Conservation (phyloP, 768 basidiomycete genomes). For the Pilatotrama ljubarskyi region DNA sequence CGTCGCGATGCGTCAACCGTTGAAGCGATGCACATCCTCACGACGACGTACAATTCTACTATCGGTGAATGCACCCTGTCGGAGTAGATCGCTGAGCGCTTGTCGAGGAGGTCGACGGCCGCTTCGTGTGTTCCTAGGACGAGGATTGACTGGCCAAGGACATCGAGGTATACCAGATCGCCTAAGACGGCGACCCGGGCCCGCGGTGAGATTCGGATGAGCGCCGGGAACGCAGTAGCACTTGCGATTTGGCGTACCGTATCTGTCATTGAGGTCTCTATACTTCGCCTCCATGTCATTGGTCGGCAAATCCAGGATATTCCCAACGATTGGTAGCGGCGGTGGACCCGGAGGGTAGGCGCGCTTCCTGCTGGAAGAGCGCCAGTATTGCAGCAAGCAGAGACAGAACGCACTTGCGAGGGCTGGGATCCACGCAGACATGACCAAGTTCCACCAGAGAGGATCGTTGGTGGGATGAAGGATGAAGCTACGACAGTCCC, state of each 20-base stretch:
- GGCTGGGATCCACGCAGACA: too few species aligned
- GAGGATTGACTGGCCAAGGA: slow-evolving; percentile 64
- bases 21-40: neutral
- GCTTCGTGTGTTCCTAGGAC: slow-evolving; percentile 64
- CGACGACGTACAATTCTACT: slow-evolving; percentile 66
- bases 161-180: slow-evolving; percentile 60
- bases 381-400: neutral
- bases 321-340: slow-evolving; percentile 19
- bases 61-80: slow-evolving; percentile 63
- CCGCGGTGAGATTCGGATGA: too few species aligned
- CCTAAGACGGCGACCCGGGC: slow-evolving; percentile 39
- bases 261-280: slow-evolving; percentile 3
- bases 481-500: too few species aligned
- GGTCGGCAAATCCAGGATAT: slow-evolving; percentile 16
- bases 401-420: neutral
- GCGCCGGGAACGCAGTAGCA: too few species aligned
- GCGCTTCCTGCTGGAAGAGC: neutral
- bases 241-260: slow-evolving; percentile 6
- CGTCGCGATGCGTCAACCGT: neutral
- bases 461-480: too few species aligned
- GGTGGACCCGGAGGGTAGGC: slow-evolving; percentile 23
- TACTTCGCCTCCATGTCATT: slow-evolving; percentile 2
- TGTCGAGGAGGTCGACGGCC: slow-evolving; percentile 65
- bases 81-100: slow-evolving; percentile 68
- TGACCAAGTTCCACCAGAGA: too few species aligned